Base-by-base conservation (phyloP, 257 asterid genomes). In the Perilla frutescens region DNA sequence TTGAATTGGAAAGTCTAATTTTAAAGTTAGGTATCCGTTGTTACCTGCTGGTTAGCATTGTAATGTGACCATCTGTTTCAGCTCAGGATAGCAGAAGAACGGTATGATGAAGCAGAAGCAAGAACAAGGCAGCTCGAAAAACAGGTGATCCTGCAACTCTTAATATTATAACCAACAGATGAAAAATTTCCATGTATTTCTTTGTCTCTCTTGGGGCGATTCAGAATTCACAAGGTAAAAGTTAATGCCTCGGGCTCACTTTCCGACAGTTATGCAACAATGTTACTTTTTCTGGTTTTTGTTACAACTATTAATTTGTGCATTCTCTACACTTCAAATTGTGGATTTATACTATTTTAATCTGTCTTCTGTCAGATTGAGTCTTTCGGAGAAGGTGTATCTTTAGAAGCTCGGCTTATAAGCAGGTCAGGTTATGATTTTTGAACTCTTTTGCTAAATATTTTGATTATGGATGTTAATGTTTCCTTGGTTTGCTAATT, bases 341-440 rank as follows among this genome's bases (percentile, higher is more conserved):
- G 10, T 39, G 34, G 44, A 48, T 26, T 62, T 5, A 60, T 53
- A 59, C 70, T 62, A 59, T 60, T 39, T 11, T 34, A 41, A 40
- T 61, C 20, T 50, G 20, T 31, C 67, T 47, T 76, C 14, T 79
- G 56, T 74, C 78, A 94, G 99, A 85, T 91, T 83, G 97, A 97
- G 62, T 88, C 83, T 67, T 86, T 94, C 50, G 99, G 99, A 61
- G 97, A 94, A 67, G 99, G 97, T 51, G 94, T 87, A 67, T 90
- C 97, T n/a, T 72, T 94, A 75, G 99, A 94, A 87, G 87, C 97
- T 75, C 97, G 97, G 76, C 92, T 91, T 55, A 79, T 91, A 86
- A 90, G 88, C 97, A 92, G 96, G 98, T 80, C 26, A 85, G 82
- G 82, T 73, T 47, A 49, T 26, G 64, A 70, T 63, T 66, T 77